Evolutionary conservation across 495 filamentous ascomycete genomes (phyloP), one percentile per base, ranked within the genome.

Genomic region (Pseudevernia furfuracea): DNA sequence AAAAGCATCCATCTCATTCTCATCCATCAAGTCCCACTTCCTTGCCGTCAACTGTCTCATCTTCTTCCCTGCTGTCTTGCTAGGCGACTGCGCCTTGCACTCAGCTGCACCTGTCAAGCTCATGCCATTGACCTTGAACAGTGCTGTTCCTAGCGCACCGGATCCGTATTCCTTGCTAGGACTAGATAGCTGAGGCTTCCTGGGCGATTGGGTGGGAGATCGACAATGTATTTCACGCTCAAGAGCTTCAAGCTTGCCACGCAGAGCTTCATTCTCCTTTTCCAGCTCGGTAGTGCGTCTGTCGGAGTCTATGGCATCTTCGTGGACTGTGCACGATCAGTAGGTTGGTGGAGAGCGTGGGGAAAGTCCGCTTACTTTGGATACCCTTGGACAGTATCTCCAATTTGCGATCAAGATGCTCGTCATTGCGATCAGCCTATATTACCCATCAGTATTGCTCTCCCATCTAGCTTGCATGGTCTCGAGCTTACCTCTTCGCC

Each of bases 391-490:
- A 85, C 58, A 96, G 78, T 30, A 97, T 84, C 70, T 97, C 94
- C 14, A 97, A 81, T 76, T 98, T 98, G 67, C 84, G 82, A 73
- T 97, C 92, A 63, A 95, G 80, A 75, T 94, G 91, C 72, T 90
- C 90, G 48, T 96, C 90, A 43, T 82, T 79, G 46, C 78, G 78
- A 44, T 82, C 85, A 61, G 76, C 70, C 78, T 81, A 61, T 62
- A 59, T 65, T 21, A 41, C 59, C 58, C 5, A 37, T 63, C 19
- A 58, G 39, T 11, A 19, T 46, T 41, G 39, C 25, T 36, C 11
- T 43, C 19, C 30, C 4, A 25, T n/a, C 23, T 28, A 15, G 56
- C n/a, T 25, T 34, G 28, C 14, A 19, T 15, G 4, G 17, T 34
- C 21, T 12, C n/a, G 38, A 43, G 25, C 83, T 78, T 61, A 91